Conservation (phyloP, 202 grass and related monocot genomes). For the Schoenoplectus triqueter region DNA sequence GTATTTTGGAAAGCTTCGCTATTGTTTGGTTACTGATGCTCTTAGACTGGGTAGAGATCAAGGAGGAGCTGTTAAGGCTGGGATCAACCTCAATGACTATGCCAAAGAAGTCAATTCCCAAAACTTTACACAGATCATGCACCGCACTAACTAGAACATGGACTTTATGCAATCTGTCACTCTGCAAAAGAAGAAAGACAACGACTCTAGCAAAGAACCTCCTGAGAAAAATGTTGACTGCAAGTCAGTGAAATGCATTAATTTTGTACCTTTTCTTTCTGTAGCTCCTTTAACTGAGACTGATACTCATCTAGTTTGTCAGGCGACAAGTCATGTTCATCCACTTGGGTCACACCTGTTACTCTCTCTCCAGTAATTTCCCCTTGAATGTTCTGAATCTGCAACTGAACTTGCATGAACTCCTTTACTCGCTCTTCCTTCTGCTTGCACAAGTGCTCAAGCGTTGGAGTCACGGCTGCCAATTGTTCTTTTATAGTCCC, state of each 20-base stretch:
- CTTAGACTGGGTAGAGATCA: slow-evolving; percentile 65
- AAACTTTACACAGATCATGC: slow-evolving; percentile 87
- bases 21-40: slow-evolving; percentile 87
- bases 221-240: slow-evolving; percentile 2
- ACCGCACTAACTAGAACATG: slow-evolving; percentile 76
- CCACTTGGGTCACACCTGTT: slow-evolving; percentile 53
- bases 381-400: slow-evolving; percentile 70
- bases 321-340: slow-evolving; percentile 79
- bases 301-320: slow-evolving; percentile 77
- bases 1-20: slow-evolving; percentile 71
- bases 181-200: slow-evolving; percentile 50
- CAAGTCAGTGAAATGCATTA: not conserved
- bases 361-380: slow-evolving; percentile 71
- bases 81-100: slow-evolving; percentile 83
- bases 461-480: slow-evolving; percentile 64
- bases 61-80: slow-evolving; percentile 63
- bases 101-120: slow-evolving; percentile 77
- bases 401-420: slow-evolving; percentile 59
- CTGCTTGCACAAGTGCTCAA: slow-evolving; percentile 67
- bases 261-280: slow-evolving; percentile 79
- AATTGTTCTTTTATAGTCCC: slow-evolving; percentile 94
- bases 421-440: slow-evolving; percentile 84
- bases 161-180: slow-evolving; percentile 77
- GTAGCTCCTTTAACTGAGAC: slow-evolving; percentile 77
- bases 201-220: not conserved